Percentiles rank a stretch among this genome's conserved stretches.
Evolutionary conservation across 768 basidiomycete species (phyloP).

Genomic region (Suillus spraguei): DNA sequence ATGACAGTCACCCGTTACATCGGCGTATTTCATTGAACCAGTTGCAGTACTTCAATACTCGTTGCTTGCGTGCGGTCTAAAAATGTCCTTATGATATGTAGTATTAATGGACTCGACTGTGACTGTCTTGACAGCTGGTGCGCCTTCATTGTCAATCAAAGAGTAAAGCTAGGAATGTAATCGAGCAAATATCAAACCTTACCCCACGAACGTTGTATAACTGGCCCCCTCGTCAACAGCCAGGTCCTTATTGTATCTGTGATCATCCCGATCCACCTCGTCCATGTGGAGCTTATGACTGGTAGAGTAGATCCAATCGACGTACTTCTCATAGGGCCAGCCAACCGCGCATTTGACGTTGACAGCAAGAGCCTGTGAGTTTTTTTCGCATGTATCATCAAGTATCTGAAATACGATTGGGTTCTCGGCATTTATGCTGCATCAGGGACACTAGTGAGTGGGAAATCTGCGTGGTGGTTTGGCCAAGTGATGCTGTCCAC

Average conservation of each 20-base stretch:
- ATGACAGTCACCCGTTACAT: neutral
- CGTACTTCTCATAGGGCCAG: constrained; percentile 74
- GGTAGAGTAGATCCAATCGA: constrained; percentile 53
- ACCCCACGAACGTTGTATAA: constrained; percentile 89
- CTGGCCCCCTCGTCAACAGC: constrained; percentile 82
- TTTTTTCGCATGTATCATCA: neutral
- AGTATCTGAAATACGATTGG: constrained; percentile 25
- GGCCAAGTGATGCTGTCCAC: constrained; percentile 96
- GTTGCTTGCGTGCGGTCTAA: neutral
- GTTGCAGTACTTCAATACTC: neutral
- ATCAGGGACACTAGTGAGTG: constrained; percentile 87
- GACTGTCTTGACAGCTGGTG: constrained; percentile 74
- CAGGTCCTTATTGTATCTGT: constrained; percentile 82
- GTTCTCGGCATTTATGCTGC: constrained; percentile 82
- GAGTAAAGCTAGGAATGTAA: constrained; percentile 4
- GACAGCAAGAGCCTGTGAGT: constrained; percentile 51
- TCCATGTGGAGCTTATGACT: constrained; percentile 64
- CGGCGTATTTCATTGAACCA: neutral
- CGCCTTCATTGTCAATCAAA: constrained; percentile 74
- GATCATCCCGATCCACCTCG: constrained; percentile 68
- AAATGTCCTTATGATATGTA: neutral
- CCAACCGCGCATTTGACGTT: constrained; percentile 62
- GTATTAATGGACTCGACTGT: neutral
- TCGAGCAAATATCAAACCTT: constrained; percentile 62
- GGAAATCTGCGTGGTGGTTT: constrained; percentile 92